Conservation (phyloP, 1,284 basidiomycete species). For the Trichosporon sp. region DNA sequence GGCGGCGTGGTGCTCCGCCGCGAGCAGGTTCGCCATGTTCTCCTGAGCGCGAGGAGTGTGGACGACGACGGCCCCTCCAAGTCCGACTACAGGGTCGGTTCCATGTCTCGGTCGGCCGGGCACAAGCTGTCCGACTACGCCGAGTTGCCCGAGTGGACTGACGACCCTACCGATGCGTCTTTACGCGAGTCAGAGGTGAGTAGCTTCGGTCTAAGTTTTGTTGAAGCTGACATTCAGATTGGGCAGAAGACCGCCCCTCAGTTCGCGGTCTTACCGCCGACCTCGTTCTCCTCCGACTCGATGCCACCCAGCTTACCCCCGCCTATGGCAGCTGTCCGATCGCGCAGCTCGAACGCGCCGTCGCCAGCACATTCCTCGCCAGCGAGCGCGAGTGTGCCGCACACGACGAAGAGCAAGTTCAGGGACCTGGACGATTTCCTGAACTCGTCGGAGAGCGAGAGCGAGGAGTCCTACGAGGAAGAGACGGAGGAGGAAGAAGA, state of each 20-base stretch:
- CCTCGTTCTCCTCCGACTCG: slow-evolving; percentile 1
- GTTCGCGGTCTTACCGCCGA: neutral
- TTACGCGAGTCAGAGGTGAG: slow-evolving; percentile 55
- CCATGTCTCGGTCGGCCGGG: slow-evolving; percentile 46
- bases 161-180: slow-evolving; percentile 58
- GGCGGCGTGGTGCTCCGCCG: slow-evolving; percentile 74
- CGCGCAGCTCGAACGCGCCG: slow-evolving; percentile 23
- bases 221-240: neutral
- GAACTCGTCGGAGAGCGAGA: slow-evolving; percentile 45
- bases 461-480: slow-evolving; percentile 44
- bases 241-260: neutral
- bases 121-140: slow-evolving; percentile 48
- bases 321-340: neutral
- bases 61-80: slow-evolving; percentile 33
- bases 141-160: slow-evolving; percentile 56
- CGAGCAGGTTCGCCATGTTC: slow-evolving; percentile 75
- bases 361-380: slow-evolving; percentile 25
- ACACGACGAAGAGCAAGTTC: slow-evolving; percentile 41
- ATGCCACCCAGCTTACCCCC: neutral
- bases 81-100: slow-evolving; percentile 38
- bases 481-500: neutral
- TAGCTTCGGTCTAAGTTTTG: neutral
- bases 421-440: slow-evolving; percentile 56
- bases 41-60: slow-evolving; percentile 70
- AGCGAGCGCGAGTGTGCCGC: slow-evolving; percentile 24